Conservation (phyloP, 306 rosid genomes). For the Crataegus laevigata region DNA sequence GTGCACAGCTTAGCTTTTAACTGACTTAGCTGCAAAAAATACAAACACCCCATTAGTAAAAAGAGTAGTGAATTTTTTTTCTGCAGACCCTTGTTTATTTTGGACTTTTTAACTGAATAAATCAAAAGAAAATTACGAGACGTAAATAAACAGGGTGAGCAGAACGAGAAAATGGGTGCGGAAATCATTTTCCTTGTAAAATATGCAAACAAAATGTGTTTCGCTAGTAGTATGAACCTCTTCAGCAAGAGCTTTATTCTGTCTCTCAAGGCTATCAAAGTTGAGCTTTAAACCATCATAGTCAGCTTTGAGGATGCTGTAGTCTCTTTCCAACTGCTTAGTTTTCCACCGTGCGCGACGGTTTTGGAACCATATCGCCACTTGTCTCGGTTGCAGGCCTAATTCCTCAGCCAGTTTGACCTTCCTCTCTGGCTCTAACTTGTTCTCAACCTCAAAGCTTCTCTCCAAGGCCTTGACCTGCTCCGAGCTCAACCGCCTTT, state of each 20-base stretch:
- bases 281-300: constrained; percentile 48
- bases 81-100: not conserved
- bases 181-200: not conserved
- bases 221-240: constrained; percentile 26
- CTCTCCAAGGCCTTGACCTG: constrained; percentile 69
- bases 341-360: constrained; percentile 81
- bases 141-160: not conserved
- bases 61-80: not conserved
- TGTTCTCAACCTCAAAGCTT: constrained; percentile 63
- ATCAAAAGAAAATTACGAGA: not conserved
- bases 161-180: not conserved
- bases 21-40: constrained; percentile 36
- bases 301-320: constrained; percentile 42
- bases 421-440: constrained; percentile 69
- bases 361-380: constrained; percentile 84
- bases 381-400: constrained; percentile 66
- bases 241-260: constrained; percentile 34
- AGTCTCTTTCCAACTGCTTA: constrained; percentile 70
- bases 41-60: not conserved
- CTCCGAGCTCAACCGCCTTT: constrained; percentile 44
- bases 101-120: not conserved
- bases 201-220: not conserved
- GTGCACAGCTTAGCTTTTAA: constrained; percentile 34
- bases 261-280: constrained; percentile 38
- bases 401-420: constrained; percentile 52